Evolutionary conservation across 1,284 basidiomycete genomes (phyloP), one percentile per base, ranked within the genome.

Genomic region (Abortiporus biennis): DNA sequence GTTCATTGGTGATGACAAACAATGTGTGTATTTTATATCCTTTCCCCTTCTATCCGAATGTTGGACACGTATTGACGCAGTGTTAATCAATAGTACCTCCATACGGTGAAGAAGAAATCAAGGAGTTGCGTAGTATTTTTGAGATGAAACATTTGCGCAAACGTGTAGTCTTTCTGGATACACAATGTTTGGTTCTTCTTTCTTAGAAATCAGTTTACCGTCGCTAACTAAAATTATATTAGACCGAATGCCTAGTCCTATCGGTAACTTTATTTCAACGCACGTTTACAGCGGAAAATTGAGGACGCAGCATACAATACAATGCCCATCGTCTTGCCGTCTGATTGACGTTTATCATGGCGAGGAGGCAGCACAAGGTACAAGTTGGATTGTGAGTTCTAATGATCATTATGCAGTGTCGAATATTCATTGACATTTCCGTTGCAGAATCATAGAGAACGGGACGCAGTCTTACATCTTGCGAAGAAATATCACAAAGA

Each of bases 1-100:
- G 43, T 81, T 86, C 47, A 80, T 88, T 59, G 85, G 85, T 6
- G 85, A 88, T 64, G 67, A 84, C 50, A 82, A 77, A 51, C 86
- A 89, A 65, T 69, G 85, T 87, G 48, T 57, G 67, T 64, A 24
- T 43, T 3, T 6, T 23, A 13, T 43, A 15, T 21, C 34, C n/a
- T n/a, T n/a, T n/a, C n/a, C n/a, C n/a, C n/a, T n/a, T n/a, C n/a
- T n/a, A n/a, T n/a, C n/a, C n/a, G n/a, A n/a, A n/a, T n/a, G n/a
- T n/a, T n/a, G n/a, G n/a, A n/a, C n/a, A n/a, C n/a, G n/a, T n/a
- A n/a, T n/a, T n/a, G n/a, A n/a, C n/a, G n/a, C n/a, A n/a, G n/a
- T n/a, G n/a, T n/a, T n/a, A n/a, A n/a, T n/a, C 19, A 19, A n/a
- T 47, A 76, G 73, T 76, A 2, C 67, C 74, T 11, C 74, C 74